phyloP scores from a whole-genome alignment of 202 grass and related monocot species.

The Brachypodium distachyon region DNA sequence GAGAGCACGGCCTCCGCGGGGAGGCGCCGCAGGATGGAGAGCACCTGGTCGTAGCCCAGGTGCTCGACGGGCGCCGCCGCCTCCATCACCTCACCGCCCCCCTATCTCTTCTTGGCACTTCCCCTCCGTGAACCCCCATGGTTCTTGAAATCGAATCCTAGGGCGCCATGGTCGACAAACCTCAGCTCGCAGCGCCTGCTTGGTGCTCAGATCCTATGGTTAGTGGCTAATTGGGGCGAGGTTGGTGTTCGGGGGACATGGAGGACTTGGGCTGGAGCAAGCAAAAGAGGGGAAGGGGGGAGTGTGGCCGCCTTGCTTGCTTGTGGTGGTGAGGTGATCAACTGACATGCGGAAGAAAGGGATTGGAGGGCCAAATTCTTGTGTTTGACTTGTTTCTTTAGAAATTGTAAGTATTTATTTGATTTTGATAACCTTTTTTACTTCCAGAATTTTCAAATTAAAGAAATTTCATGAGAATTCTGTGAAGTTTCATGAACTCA shows the following conservation, averaged over 20 bases:
- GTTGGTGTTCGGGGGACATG: background rate
- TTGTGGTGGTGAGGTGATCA: slow-evolving; percentile 21
- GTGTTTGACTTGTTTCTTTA: background rate
- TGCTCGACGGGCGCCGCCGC: slow-evolving; percentile 21
- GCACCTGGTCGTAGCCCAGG: slow-evolving; percentile 59
- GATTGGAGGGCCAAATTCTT: background rate
- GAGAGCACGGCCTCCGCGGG: slow-evolving; percentile 65
- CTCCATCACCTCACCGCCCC: slow-evolving; percentile 31
- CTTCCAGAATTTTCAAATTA: background rate
- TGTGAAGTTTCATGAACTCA: too few species aligned
- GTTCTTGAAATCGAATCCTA: background rate
- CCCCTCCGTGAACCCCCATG: background rate
- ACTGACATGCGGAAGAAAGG: background rate
- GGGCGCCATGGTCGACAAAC: slow-evolving; percentile 13
- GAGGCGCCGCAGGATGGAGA: slow-evolving; percentile 66
- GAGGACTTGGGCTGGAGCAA: background rate
- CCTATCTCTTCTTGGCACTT: background rate
- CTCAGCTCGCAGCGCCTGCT: too few species aligned
- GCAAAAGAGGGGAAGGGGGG: background rate
- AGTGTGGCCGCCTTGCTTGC: slow-evolving; percentile 15
- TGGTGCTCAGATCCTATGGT: background rate
- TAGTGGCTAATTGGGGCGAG: background rate
- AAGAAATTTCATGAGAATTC: too few species aligned
- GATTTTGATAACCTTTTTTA: background rate
- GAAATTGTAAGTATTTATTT: background rate